Base-by-base conservation (phyloP, 768 basidiomycete species). In the Candolleomyces aberdarensis region DNA sequence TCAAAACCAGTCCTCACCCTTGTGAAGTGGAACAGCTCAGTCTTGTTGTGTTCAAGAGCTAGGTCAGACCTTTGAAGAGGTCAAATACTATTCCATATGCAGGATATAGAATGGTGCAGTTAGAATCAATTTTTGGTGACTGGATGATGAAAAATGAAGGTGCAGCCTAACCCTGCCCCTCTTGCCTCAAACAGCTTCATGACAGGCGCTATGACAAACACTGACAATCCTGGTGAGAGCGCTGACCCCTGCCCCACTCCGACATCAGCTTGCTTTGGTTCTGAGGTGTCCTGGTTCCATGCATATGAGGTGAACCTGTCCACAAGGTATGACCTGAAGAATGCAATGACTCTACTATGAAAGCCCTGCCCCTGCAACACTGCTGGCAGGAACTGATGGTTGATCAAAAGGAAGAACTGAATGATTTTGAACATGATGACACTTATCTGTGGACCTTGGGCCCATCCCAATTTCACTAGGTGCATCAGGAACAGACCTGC, bases 401-500 rank as follows among this genome's bases (percentile, higher is more conserved):
- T 54, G 20, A 54, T 9, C 17, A 31, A 54, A 7, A 40, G 55
- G 44, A 61, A 44, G 55, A 61, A 52, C 20, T 51, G 9, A 20
- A 29, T 17, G 9, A 52, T 19, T 1, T 59, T 57, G 59, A 63
- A 62, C 2, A 59, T 31, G 6, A 65, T n/a, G 26, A 61, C 59
- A 40, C 62, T 64, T 2, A 60, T 65, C 41, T 65, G 62, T 15
- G 63, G 58, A 1, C 57, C 57, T n/a, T 58, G 61, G 10, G 63
- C 62, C 68, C 66, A 69, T n/a, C 64, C 65, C 1, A 62, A 41
- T 11, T 56, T 57, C 11, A 67, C 61, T 1, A 65, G 32, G 57
- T 70, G 67, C 1, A 63, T 66, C 1, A 69, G 59, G 49, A 57
- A 60, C 6, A 67, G 40, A 0, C 69, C 64, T 19, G 65, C 60